Percentiles rank a stretch among this genome's conserved stretches.
phyloP scores from a whole-genome alignment of 495 filamentous ascomycete genomes.

The Glonium stellatum region DNA sequence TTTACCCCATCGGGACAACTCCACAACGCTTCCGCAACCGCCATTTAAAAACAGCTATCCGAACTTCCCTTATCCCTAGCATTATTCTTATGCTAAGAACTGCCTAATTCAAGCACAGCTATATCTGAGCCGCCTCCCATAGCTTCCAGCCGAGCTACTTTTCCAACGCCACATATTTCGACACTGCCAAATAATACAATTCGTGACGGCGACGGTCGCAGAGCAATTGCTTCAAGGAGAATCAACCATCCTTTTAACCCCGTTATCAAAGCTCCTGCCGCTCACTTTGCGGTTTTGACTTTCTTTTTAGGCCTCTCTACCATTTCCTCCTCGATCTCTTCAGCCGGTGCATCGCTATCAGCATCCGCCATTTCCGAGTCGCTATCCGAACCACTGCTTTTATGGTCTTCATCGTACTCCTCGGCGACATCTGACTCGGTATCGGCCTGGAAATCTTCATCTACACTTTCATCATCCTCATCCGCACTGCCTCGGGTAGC shows the following conservation, averaged over 20 bases:
- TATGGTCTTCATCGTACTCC: constrained; percentile 86
- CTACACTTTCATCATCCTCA: constrained; percentile 87
- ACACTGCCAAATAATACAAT: too few relatives aligned
- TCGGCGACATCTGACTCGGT: constrained; percentile 93
- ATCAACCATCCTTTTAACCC: too few relatives aligned
- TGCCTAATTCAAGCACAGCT: too few relatives aligned
- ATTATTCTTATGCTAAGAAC: too few relatives aligned
- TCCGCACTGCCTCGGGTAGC: constrained; percentile 85
- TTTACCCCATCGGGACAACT: background rate
- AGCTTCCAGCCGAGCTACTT: background rate
- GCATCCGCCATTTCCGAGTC: constrained; percentile 59
- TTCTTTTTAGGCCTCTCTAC: constrained; percentile 65
- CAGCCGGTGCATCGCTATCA: constrained; percentile 46
- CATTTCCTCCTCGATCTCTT: constrained; percentile 34
- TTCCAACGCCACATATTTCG: background rate
- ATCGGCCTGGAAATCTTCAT: constrained; percentile 92
- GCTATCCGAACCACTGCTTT: constrained; percentile 71
- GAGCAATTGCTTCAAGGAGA: too few relatives aligned
- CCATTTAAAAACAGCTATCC: background rate
- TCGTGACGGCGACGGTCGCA: too few relatives aligned
- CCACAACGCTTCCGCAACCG: background rate
- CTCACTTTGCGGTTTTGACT: constrained; percentile 42
- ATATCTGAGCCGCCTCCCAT: background rate
- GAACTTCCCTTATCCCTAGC: background rate
- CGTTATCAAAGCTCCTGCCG: background rate